These are phyloP conservation scores for Starmerella powellii DNA, from an alignment of 805 yeast genomes.

Conservation along the genomic window DNA sequence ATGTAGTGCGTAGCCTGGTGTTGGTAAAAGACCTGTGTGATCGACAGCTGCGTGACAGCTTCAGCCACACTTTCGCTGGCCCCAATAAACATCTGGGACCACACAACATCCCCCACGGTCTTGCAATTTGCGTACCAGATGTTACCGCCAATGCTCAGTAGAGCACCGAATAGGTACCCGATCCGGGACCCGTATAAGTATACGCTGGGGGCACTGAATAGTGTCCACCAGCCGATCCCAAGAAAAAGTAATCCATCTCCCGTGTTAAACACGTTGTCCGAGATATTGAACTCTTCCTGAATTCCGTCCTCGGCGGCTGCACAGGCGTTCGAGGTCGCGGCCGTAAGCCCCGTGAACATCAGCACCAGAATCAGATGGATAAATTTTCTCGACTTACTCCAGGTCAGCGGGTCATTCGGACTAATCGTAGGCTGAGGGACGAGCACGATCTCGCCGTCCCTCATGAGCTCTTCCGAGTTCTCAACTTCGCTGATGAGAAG, in stretches of 20 bases:
- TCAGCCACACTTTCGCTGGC: conserved; percentile 74
- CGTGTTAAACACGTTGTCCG: conserved; percentile 58
- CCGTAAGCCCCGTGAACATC: conserved; percentile 36
- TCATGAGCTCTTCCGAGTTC: conserved; percentile 15
- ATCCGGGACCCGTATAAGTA: conserved; percentile 43
- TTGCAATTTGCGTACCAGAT: conserved; percentile 56
- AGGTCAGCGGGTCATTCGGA: conserved; percentile 60
- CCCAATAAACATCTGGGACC: conserved; percentile 75
- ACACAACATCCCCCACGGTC: conserved; percentile 47
- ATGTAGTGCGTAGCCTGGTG: conserved; percentile 65
- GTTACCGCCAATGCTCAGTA: conserved; percentile 51
- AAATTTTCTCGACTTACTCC: conserved; percentile 42
- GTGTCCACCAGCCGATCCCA: conserved; percentile 54
- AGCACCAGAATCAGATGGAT: conserved; percentile 32
- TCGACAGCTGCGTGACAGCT: conserved; percentile 52
- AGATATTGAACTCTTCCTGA: conserved; percentile 44
- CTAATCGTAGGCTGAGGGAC: conserved; percentile 57
- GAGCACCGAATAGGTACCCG: conserved; percentile 50
- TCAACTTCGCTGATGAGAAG: conserved; percentile 30
- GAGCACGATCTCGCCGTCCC: conserved; percentile 37
- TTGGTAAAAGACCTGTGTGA: conserved; percentile 60
- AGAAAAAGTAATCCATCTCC: conserved; percentile 71
- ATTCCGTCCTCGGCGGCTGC: conserved; percentile 58
- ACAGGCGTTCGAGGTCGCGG: conserved; percentile 57
- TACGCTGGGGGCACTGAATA: conserved; percentile 30